Evolutionary conservation across 2,329 filamentous ascomycete genomes (phyloP).

Genomic region (Corynespora cassiicola): DNA sequence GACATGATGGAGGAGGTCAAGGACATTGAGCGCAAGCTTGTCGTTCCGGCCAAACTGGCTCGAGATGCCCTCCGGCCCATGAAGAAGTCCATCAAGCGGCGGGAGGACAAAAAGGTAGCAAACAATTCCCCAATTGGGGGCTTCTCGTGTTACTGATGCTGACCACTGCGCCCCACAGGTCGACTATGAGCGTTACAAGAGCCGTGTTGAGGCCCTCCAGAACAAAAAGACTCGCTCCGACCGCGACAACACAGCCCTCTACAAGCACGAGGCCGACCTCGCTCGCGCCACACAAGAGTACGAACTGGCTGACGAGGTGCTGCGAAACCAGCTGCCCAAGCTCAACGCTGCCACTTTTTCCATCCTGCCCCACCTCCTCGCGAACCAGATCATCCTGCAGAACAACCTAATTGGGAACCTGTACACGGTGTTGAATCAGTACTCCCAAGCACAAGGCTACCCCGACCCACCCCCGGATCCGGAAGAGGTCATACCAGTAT

Average conservation of each 20-base stretch:
- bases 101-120: conserved; percentile 75
- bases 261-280: conserved; percentile 75
- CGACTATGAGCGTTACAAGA: conserved; percentile 80
- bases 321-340: conserved; percentile 74
- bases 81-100: conserved; percentile 83
- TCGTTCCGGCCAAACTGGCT: conserved; percentile 73
- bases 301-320: conserved; percentile 74
- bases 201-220: conserved; percentile 71
- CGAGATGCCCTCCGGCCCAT: conserved; percentile 73
- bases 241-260: conserved; percentile 74
- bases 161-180: conserved; percentile 52
- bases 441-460: conserved; percentile 72
- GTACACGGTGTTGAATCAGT: conserved; percentile 78
- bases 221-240: conserved; percentile 74
- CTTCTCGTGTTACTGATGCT: conserved; percentile 8
- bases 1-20: conserved; percentile 76
- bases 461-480: conserved; percentile 76
- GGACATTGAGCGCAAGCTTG: conserved; percentile 73
- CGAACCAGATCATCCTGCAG: conserved; percentile 75
- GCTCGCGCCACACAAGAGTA: conserved; percentile 74
- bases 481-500: conserved; percentile 71
- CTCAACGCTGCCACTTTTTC: conserved; percentile 74
- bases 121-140: too few relatives aligned
- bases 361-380: conserved; percentile 75
- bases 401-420: conserved; percentile 78